Evolutionary conservation across 2,329 filamentous ascomycete species (phyloP).

Genomic region (Aureobasidium sp.): DNA sequence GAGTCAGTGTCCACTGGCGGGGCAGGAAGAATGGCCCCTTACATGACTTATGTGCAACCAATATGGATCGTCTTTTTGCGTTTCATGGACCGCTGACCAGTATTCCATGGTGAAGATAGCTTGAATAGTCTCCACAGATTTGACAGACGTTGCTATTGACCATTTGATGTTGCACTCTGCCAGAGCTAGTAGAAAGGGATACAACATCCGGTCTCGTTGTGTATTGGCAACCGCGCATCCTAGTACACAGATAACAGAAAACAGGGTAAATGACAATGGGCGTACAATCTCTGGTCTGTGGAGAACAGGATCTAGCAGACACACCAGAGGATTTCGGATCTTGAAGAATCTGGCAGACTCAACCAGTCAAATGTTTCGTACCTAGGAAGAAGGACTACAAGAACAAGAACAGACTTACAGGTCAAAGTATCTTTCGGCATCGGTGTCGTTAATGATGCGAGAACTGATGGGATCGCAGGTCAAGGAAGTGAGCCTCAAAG

Average conservation of each 20-base stretch:
- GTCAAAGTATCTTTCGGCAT: neutral
- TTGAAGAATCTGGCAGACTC: neutral
- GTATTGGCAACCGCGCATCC: neutral
- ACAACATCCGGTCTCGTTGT: neutral
- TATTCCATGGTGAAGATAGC: neutral
- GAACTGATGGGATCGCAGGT: neutral
- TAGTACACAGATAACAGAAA: neutral
- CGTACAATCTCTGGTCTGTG: neutral
- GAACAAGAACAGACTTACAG: neutral
- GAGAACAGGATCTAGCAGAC: neutral
- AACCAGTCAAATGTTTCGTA: neutral
- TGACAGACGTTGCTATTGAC: slow-evolving; percentile 4
- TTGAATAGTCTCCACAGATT: neutral
- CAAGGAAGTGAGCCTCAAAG: neutral
- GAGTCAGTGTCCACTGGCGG: neutral
- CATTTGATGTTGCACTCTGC: slow-evolving; percentile 2
- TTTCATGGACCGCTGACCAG: neutral
- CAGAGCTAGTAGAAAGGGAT: neutral
- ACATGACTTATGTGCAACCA: slow-evolving; percentile 3
- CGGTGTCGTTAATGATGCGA: neutral
- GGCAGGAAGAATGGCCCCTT: neutral
- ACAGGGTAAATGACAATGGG: neutral
- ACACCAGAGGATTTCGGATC: neutral
- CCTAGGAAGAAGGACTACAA: no score
- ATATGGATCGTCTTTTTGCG: slow-evolving; percentile 3